Conservation (phyloP, 164 flowering plant genomes). For the Aristolochia contorta region DNA sequence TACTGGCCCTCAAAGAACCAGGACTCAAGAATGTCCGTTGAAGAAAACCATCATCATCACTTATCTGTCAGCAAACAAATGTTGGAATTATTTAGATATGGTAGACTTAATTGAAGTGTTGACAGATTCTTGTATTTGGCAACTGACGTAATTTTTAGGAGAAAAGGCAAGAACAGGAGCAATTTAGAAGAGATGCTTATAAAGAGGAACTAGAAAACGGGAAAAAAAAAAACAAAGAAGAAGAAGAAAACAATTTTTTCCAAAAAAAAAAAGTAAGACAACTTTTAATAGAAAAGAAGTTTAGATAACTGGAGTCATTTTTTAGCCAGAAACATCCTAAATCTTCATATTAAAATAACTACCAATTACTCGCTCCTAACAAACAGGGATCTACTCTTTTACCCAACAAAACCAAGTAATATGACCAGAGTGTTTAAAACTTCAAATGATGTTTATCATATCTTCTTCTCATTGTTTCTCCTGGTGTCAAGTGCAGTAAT, state of each 20-base stretch:
- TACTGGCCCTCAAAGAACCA: slow-evolving; percentile 65
- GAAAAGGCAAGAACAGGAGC: background rate
- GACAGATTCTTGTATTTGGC: background rate
- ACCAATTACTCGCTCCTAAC: too few relatives aligned
- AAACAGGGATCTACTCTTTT: too few relatives aligned
- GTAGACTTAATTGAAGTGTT: background rate
- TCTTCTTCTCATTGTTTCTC: too few relatives aligned
- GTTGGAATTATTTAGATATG: background rate
- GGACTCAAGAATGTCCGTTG: slow-evolving; percentile 92
- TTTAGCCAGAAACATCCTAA: too few relatives aligned
- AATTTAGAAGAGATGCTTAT: background rate
- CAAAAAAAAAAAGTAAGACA: background rate
- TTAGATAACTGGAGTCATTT: too few relatives aligned
- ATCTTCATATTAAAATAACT: too few relatives aligned
- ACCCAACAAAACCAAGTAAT: too few relatives aligned
- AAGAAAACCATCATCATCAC: slow-evolving; percentile 75
- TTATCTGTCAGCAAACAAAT: slow-evolving; percentile 40
- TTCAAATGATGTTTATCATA: too few relatives aligned
- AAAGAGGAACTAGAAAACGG: background rate
- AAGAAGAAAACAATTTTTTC: background rate
- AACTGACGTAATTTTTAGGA: background rate
- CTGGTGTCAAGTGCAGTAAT: too few relatives aligned
- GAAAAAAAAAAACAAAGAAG: background rate
- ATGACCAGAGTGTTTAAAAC: too few relatives aligned
- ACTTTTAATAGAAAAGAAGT: too few relatives aligned